Conservation (phyloP, 768 basidiomycete species). For the Pleurotus djamor region DNA sequence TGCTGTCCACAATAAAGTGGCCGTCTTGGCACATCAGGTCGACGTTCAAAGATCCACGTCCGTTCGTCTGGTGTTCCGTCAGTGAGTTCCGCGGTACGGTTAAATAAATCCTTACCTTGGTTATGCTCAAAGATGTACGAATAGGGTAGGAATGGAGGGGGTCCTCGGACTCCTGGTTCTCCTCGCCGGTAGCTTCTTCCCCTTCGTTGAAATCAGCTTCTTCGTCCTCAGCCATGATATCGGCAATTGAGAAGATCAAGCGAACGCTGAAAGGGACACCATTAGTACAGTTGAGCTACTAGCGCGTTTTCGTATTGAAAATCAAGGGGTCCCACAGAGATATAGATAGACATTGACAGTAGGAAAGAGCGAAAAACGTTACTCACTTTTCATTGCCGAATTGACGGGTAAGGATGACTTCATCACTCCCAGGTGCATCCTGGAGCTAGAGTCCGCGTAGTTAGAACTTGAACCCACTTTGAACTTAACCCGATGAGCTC, state of each 20-base stretch:
- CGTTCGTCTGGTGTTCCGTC: conserved; percentile 34
- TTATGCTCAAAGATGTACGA: conserved; percentile 79
- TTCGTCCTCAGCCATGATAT: conserved; percentile 58
- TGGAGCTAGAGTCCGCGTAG: conserved; percentile 49
- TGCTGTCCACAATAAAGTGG: conserved; percentile 83
- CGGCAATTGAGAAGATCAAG: conserved; percentile 90
- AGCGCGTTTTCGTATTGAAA: conserved; percentile 1
- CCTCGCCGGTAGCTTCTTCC: conserved; percentile 25
- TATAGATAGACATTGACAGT: neutral
- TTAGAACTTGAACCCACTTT: neutral
- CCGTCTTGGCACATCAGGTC: conserved; percentile 82
- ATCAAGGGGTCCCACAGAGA: conserved; percentile 5
- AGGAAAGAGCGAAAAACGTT: neutral
- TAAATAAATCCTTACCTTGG: conserved; percentile 54
- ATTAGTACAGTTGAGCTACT: neutral
- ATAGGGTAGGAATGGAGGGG: conserved; percentile 59
- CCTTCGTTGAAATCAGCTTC: conserved; percentile 34
- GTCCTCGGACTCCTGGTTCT: conserved; percentile 21
- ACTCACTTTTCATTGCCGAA: conserved; percentile 91
- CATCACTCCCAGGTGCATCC: conserved; percentile 72
- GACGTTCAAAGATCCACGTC: conserved; percentile 68
- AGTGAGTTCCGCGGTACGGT: neutral
- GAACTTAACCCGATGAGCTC: conserved; percentile 15
- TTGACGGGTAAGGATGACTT: conserved; percentile 76
- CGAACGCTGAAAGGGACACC: conserved; percentile 58